phyloP scores from a whole-genome alignment of 805 yeast species.

The Zygosaccharomyces bailii region DNA sequence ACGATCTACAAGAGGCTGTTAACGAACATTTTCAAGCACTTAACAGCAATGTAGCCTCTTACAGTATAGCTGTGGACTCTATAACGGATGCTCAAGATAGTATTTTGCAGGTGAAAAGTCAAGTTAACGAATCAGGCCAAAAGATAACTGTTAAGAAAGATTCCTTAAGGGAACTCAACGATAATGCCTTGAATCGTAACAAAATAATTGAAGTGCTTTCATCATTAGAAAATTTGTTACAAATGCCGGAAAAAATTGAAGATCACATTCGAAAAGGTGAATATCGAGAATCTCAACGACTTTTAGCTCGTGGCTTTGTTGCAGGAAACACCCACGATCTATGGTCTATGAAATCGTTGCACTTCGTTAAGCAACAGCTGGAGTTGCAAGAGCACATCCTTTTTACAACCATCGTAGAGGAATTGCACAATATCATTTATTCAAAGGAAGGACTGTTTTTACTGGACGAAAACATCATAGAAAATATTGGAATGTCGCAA shows the following conservation, averaged over 20 bases:
- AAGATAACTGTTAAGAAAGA: constrained; percentile 55
- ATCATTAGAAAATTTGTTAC: constrained; percentile 57
- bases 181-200: constrained; percentile 55
- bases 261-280: constrained; percentile 63
- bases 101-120: constrained; percentile 46
- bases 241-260: constrained; percentile 62
- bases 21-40: constrained; percentile 80
- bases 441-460: constrained; percentile 39
- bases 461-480: constrained; percentile 25
- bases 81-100: constrained; percentile 64
- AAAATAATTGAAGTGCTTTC: constrained; percentile 70
- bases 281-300: constrained; percentile 60
- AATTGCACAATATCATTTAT: constrained; percentile 66
- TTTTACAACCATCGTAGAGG: constrained; percentile 73
- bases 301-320: constrained; percentile 45
- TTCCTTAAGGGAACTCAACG: constrained; percentile 59
- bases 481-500: constrained; percentile 21
- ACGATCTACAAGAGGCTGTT: constrained; percentile 63
- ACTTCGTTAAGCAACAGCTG: constrained; percentile 48
- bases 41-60: constrained; percentile 81
- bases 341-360: constrained; percentile 56
- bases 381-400: constrained; percentile 56
- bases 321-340: constrained; percentile 50
- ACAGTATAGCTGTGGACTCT: constrained; percentile 62
- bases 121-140: constrained; percentile 46